phyloP scores from a whole-genome alignment of 345 rosid genomes.

The Salix purpurea region DNA sequence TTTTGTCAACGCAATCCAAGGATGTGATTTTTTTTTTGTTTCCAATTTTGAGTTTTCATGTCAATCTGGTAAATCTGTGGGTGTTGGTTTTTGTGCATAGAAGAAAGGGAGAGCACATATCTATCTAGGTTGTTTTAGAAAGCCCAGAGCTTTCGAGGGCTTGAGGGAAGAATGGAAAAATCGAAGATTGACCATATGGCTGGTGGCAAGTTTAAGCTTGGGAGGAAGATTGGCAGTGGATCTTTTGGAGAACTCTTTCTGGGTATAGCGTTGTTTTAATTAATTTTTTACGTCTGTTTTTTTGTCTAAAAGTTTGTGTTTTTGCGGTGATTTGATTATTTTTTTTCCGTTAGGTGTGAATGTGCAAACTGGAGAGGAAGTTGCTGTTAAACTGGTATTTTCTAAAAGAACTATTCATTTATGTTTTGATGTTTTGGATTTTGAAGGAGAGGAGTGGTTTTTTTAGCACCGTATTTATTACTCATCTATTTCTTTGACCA shows the following conservation, averaged over 20 bases:
- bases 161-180: conserved; percentile 20
- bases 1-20: not conserved
- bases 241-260: conserved; percentile 86
- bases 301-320: conserved; percentile 2
- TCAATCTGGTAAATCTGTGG: conserved; percentile 28
- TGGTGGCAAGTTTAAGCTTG: conserved; percentile 90
- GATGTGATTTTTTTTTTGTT: not conserved
- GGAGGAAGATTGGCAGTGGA: conserved; percentile 96
- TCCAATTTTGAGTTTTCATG: not conserved
- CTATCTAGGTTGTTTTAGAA: conserved; percentile 2
- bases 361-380: conserved; percentile 79
- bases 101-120: not conserved
- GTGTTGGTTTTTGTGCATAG: conserved; percentile 4
- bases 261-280: conserved; percentile 37
- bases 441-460: not conserved
- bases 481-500: not conserved
- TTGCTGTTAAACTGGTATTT: conserved; percentile 78
- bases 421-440: not conserved
- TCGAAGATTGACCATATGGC: conserved; percentile 53
- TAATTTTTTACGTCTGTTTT: not conserved
- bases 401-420: not conserved
- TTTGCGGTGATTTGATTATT: conserved; percentile 14
- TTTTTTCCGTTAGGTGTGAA: conserved; percentile 45
- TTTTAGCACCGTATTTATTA: not conserved
- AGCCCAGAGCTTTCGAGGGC: not conserved